A percentile compares a stretch with the other conserved stretches of the same genome.
phyloP scores from a whole-genome alignment of 2,329 filamentous ascomycete genomes.

The Daldinia sp. region DNA sequence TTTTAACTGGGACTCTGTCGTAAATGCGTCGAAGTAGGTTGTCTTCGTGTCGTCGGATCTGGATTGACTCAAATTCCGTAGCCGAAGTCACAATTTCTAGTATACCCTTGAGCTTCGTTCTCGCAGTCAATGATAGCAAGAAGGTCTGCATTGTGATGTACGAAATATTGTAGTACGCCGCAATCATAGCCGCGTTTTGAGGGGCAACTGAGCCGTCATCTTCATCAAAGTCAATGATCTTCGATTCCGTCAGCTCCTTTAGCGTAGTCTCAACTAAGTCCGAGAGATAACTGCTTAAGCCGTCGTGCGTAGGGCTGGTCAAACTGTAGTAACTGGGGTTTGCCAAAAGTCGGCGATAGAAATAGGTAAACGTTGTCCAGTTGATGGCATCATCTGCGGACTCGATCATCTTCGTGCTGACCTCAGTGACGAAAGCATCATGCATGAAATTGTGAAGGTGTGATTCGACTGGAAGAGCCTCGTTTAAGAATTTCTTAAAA shows the following conservation, averaged over 20 bases:
- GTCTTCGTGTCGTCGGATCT: conserved; percentile 93
- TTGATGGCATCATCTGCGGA: conserved; percentile 97
- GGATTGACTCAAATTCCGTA: conserved; percentile 94
- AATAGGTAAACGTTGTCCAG: conserved; percentile 98
- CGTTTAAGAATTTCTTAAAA: conserved; percentile 98
- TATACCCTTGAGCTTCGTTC: conserved; percentile 95
- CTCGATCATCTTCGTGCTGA: conserved; percentile 93
- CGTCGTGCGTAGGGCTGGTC: conserved; percentile 87
- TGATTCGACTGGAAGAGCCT: conserved; percentile 94
- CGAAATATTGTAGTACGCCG: conserved; percentile 98
- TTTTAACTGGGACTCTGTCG: conserved; percentile 93
- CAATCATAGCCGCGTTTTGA: conserved; percentile 96
- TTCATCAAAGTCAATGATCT: conserved; percentile 95
- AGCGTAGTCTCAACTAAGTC: conserved; percentile 93
- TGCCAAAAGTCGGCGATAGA: conserved; percentile 91
- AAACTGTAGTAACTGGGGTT: conserved; percentile 98
- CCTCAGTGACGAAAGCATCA: conserved; percentile 96
- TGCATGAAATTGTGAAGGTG: conserved; percentile 91
- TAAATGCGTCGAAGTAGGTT: conserved; percentile 89
- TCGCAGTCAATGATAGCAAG: conserved; percentile 84
- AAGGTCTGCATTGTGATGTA: conserved; percentile 99
- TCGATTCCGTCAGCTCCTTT: conserved; percentile 88
- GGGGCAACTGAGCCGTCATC: conserved; percentile 90
- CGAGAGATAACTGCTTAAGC: conserved; percentile 91
- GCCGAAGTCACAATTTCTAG: conserved; percentile 97